phyloP scores from a whole-genome alignment of 1,284 basidiomycete genomes.

The Leccinum insolens region DNA sequence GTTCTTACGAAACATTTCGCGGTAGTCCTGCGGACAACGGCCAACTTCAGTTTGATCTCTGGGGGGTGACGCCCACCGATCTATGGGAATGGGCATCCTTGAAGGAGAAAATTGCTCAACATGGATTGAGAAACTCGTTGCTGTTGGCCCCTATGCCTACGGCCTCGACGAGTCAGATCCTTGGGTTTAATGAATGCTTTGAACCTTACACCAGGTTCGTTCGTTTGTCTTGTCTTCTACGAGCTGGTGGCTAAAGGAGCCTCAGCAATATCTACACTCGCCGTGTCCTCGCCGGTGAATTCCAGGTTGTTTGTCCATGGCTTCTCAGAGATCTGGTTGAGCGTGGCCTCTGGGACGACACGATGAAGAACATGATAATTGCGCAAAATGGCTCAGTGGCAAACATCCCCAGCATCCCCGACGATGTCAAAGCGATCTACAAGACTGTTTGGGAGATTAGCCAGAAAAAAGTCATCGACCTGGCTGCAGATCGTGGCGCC shows the following conservation, averaged over 20 bases:
- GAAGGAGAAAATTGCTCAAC: conserved; percentile 87
- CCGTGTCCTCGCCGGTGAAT: conserved; percentile 99
- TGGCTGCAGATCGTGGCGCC: conserved; percentile 97
- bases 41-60: conserved; percentile 93
- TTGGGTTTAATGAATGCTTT: conserved; percentile 99
- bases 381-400: conserved; percentile 97
- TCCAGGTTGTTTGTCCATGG: conserved; percentile 99
- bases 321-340: conserved; percentile 96
- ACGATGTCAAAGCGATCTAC: conserved; percentile 94
- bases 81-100: conserved; percentile 95
- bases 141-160: conserved; percentile 98
- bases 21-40: conserved; percentile 92
- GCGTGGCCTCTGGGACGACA: conserved; percentile 94
- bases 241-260: conserved; percentile 13
- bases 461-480: conserved; percentile 98
- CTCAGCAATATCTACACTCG: conserved; percentile 97
- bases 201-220: conserved; percentile 88
- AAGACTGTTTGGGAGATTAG: conserved; percentile 99
- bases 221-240: neutral
- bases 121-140: conserved; percentile 94
- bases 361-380: conserved; percentile 99
- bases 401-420: conserved; percentile 85
- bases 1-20: conserved; percentile 90
- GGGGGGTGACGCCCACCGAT: conserved; percentile 91
- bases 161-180: conserved; percentile 97